phyloP scores from a whole-genome alignment of 1,284 basidiomycete species.

The Papiliotrema nemorosa region DNA sequence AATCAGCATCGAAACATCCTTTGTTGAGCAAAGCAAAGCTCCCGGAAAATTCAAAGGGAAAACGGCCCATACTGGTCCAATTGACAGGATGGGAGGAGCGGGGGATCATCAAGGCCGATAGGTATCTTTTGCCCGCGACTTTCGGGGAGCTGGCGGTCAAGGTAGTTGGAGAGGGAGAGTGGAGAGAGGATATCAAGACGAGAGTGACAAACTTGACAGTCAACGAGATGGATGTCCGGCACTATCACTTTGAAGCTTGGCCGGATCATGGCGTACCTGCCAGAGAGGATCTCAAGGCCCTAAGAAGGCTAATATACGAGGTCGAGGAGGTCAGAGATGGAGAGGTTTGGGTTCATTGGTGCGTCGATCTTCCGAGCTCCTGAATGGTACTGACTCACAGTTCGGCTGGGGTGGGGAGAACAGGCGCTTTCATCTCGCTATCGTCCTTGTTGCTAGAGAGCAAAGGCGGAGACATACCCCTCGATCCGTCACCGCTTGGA shows the following conservation, averaged over 20 bases:
- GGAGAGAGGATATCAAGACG: conserved; percentile 6
- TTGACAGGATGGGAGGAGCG: conserved; percentile 41
- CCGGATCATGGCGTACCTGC: conserved; percentile 44
- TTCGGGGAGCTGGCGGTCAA: conserved; percentile 1
- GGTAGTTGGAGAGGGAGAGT: conserved; percentile 5
- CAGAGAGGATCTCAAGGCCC: conserved; percentile 23
- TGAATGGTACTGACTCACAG: conserved; percentile 14
- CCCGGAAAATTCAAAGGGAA: not conserved
- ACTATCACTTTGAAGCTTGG: conserved; percentile 45
- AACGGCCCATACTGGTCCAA: conserved; percentile 37
- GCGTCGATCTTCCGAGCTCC: conserved; percentile 9
- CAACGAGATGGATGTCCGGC: conserved; percentile 18
- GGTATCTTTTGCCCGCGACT: conserved; percentile 32
- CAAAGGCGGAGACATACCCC: not conserved
- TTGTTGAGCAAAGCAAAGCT: not conserved
- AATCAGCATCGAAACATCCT: conserved; percentile 21
- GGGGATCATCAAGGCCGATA: conserved; percentile 38
- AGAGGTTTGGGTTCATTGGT: conserved; percentile 49
- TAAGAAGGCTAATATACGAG: conserved; percentile 25
- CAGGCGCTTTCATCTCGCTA: conserved; percentile 42
- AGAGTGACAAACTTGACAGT: conserved; percentile 4
- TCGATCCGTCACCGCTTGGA: conserved; percentile 18
- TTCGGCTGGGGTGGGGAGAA: conserved; percentile 45
- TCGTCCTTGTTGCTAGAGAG: conserved; percentile 24
- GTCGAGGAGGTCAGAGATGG: conserved; percentile 21